phyloP scores from a whole-genome alignment of 1,284 basidiomycete genomes.

The Calocybe gambosa region DNA sequence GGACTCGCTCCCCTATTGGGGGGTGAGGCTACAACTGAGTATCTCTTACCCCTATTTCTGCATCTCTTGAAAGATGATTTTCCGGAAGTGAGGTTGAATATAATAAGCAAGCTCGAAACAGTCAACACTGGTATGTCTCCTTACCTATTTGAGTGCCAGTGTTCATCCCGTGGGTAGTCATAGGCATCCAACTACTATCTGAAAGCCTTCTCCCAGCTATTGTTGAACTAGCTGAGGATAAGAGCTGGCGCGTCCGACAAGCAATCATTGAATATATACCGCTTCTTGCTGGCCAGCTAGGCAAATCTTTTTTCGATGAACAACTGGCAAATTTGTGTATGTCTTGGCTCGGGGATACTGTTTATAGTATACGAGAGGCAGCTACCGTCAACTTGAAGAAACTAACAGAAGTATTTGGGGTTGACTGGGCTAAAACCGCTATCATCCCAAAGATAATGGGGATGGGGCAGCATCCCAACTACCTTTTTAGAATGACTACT shows the following conservation, averaged over 20 bases:
- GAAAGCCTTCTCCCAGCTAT: slow-evolving; percentile 97
- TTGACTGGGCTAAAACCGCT: slow-evolving; percentile 92
- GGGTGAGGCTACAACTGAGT: slow-evolving; percentile 93
- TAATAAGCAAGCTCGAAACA: slow-evolving; percentile 98
- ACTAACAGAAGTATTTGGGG: slow-evolving; percentile 97
- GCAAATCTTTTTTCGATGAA: slow-evolving; percentile 97
- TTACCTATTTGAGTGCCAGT: neutral
- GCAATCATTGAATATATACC: slow-evolving; percentile 99
- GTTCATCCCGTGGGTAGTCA: slow-evolving; percentile 63
- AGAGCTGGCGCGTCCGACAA: slow-evolving; percentile 99
- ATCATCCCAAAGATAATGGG: slow-evolving; percentile 98
- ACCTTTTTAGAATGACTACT: slow-evolving; percentile 98
- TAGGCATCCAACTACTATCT: slow-evolving; percentile 93
- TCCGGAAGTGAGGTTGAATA: slow-evolving; percentile 95
- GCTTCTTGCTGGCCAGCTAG: slow-evolving; percentile 93
- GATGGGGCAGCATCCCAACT: slow-evolving; percentile 97
- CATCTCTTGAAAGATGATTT: slow-evolving; percentile 98
- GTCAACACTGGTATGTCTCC: slow-evolving; percentile 78
- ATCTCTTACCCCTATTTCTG: slow-evolving; percentile 94
- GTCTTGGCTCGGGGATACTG: slow-evolving; percentile 98
- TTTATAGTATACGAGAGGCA: slow-evolving; percentile 97
- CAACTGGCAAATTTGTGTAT: slow-evolving; percentile 96
- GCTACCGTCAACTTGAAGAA: slow-evolving; percentile 97
- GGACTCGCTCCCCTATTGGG: slow-evolving; percentile 96
- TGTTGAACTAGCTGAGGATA: slow-evolving; percentile 97